phyloP scores from a whole-genome alignment of 192 early-diverging fungal species.

The Entomortierella parvispora region DNA sequence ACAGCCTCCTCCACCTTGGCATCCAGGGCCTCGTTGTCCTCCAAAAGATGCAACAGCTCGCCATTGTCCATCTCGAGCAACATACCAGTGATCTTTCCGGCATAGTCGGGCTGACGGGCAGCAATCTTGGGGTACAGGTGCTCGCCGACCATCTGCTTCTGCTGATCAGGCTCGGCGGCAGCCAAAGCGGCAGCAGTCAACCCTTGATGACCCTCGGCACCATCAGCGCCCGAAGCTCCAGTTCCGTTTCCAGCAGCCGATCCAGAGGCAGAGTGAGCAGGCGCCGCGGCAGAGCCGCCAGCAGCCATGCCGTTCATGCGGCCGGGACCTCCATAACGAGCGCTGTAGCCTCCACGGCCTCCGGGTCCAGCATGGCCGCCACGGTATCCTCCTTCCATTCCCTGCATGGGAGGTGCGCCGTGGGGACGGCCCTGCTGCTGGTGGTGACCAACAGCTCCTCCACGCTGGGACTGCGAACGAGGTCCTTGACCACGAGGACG shows the following conservation, averaged over 20 bases:
- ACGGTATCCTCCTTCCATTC: constrained; percentile 4
- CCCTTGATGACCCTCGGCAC: no score
- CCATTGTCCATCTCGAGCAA: constrained; percentile 97
- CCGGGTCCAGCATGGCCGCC: constrained; percentile 4
- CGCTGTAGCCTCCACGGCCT: constrained; percentile 36
- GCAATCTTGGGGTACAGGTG: constrained; percentile 88
- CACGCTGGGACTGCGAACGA: constrained; percentile 7
- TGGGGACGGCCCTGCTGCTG: constrained; percentile 20
- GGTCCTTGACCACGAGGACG: constrained; percentile 46
- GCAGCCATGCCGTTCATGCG: constrained; percentile 13
- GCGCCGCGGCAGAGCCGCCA: constrained; percentile 4
- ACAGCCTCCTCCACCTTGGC: constrained; percentile 35
- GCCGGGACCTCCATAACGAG: constrained; percentile 21
- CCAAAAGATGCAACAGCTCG: constrained; percentile 90
- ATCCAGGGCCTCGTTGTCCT: constrained; percentile 67
- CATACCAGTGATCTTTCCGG: constrained; percentile 99
- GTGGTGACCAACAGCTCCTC: constrained; percentile 8
- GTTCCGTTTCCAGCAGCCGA: no score
- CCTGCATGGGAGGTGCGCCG: constrained; percentile 11
- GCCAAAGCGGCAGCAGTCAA: constrained; percentile 82
- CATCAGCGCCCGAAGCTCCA: constrained; percentile 30
- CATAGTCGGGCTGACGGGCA: constrained; percentile 72
- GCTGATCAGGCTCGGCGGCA: constrained; percentile 78
- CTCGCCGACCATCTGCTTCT: constrained; percentile 98
- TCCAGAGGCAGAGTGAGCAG: constrained; percentile 21